phyloP scores from a whole-genome alignment of 805 yeast species.

The Lipomyces yamadae region DNA sequence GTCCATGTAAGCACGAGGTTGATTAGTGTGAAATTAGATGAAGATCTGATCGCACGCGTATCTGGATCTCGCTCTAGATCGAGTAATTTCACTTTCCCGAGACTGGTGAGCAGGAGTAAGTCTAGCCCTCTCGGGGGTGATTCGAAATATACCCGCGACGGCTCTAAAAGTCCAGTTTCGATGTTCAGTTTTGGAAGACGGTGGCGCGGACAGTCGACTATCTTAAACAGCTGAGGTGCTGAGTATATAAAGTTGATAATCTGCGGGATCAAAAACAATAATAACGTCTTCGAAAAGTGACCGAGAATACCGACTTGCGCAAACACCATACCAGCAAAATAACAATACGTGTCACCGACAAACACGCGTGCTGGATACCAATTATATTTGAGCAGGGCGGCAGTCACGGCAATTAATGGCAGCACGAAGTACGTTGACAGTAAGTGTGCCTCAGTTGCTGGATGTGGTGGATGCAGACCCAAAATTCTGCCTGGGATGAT shows the following conservation, averaged over 20 bases:
- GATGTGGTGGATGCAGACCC: slow-evolving; percentile 43
- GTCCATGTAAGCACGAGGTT: slow-evolving; percentile 81
- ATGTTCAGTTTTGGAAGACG: slow-evolving; percentile 79
- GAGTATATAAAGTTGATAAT: slow-evolving; percentile 88
- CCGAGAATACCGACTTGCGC: slow-evolving; percentile 96
- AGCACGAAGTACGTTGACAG: slow-evolving; percentile 77
- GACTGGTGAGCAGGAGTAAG: slow-evolving; percentile 48
- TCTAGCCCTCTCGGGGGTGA: slow-evolving; percentile 38
- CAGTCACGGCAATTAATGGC: slow-evolving; percentile 85
- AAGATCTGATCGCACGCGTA: slow-evolving; percentile 47
- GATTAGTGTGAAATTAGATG: slow-evolving; percentile 86
- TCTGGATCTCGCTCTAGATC: slow-evolving; percentile 48
- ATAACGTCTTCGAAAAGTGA: slow-evolving; percentile 90
- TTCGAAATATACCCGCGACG: slow-evolving; percentile 55
- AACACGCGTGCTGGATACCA: slow-evolving; percentile 92
- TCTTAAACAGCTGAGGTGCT: slow-evolving; percentile 83
- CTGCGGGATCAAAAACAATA: slow-evolving; percentile 87
- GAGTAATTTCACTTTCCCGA: slow-evolving; percentile 59
- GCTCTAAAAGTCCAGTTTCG: slow-evolving; percentile 72
- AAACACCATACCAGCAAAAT: slow-evolving; percentile 97
- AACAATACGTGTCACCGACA: slow-evolving; percentile 98
- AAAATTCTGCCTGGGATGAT: slow-evolving; percentile 48
- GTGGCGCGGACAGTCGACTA: slow-evolving; percentile 95
- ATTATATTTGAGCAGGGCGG: slow-evolving; percentile 75
- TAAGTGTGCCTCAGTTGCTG: slow-evolving; percentile 80